phyloP scores from a whole-genome alignment of 768 basidiomycete genomes.

The Tricholoma hemisulphureum region DNA sequence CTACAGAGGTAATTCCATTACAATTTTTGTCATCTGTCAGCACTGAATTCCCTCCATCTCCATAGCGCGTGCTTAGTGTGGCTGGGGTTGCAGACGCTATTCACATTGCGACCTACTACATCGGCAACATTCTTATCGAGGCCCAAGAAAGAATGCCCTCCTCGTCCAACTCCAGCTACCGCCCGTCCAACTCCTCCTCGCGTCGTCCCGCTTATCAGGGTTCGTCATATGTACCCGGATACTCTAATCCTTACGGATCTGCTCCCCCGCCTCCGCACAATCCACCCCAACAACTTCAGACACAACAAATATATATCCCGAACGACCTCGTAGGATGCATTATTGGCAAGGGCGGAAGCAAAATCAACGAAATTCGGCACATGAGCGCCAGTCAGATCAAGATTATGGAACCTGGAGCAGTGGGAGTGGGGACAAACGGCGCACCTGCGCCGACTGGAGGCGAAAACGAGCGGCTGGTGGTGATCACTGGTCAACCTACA shows the following conservation, averaged over 20 bases:
- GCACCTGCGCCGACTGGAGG: constrained; percentile 69
- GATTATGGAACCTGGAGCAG: constrained; percentile 96
- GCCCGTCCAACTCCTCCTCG: constrained; percentile 56
- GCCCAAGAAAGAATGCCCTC: constrained; percentile 83
- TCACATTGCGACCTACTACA: constrained; percentile 99
- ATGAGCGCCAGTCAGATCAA: constrained; percentile 96
- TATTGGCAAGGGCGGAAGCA: constrained; percentile 97
- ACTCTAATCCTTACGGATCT: constrained; percentile 47
- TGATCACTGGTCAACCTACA: constrained; percentile 91
- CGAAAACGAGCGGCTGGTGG: constrained; percentile 90
- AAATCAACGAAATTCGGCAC: constrained; percentile 97
- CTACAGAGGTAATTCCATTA: constrained; percentile 78
- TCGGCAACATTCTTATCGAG: constrained; percentile 96
- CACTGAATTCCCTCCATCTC: constrained; percentile 15
- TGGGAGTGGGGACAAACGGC: constrained; percentile 64
- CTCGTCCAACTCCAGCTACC: constrained; percentile 61
- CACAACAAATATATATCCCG: constrained; percentile 97
- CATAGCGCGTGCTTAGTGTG: constrained; percentile 92
- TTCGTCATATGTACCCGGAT: constrained; percentile 73
- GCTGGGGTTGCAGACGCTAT: constrained; percentile 99
- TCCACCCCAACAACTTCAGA: constrained; percentile 77
- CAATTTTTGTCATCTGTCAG: constrained; percentile 5
- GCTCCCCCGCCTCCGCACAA: constrained; percentile 47
- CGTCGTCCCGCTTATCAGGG: constrained; percentile 45
- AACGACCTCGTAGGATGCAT: constrained; percentile 96